Percentiles rank a stretch among this genome's conserved stretches.
These are phyloP conservation scores for Ustilago curta DNA, from an alignment of 1,284 basidiomycete genomes.

Conservation along the genomic window DNA sequence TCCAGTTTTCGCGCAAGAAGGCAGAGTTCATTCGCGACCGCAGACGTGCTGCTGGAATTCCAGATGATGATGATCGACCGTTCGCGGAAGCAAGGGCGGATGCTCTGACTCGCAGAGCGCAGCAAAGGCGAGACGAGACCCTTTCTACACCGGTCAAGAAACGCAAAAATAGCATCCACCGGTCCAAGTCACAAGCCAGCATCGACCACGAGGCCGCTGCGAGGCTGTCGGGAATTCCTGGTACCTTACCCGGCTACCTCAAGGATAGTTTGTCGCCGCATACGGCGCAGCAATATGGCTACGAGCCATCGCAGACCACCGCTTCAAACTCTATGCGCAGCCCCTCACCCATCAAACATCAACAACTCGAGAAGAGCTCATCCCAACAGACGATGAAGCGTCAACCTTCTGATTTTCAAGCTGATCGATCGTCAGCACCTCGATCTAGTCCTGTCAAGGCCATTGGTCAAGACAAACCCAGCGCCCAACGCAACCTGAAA, in stretches of 20 bases:
- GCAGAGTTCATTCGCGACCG: slow-evolving; percentile 45
- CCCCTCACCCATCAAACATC: slow-evolving; percentile 19
- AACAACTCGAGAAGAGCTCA: slow-evolving; percentile 6
- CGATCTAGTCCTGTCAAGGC: background rate
- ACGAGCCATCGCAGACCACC: background rate
- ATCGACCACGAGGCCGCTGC: slow-evolving; percentile 33
- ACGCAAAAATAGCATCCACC: slow-evolving; percentile 7
- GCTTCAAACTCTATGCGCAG: slow-evolving; percentile 7
- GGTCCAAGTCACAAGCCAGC: slow-evolving; percentile 11
- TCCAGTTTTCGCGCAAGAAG: slow-evolving; percentile 39
- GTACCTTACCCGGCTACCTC: slow-evolving; percentile 40
- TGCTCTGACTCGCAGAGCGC: slow-evolving; percentile 33
- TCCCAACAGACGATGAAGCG: slow-evolving; percentile 14
- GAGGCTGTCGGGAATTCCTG: slow-evolving; percentile 43
- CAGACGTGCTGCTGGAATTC: slow-evolving; percentile 56
- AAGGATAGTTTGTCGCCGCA: slow-evolving; percentile 10
- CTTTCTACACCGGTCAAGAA: slow-evolving; percentile 28
- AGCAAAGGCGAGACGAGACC: slow-evolving; percentile 23
- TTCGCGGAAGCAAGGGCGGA: slow-evolving; percentile 49
- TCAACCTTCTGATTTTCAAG: slow-evolving; percentile 6
- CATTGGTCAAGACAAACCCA: slow-evolving; percentile 1
- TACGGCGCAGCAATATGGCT: background rate
- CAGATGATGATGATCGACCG: slow-evolving; percentile 50
- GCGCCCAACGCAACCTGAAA: slow-evolving; percentile 12
- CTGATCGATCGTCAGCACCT: background rate